Evolutionary conservation across 441 rosid genomes (phyloP).

Genomic region (Croton setiger): DNA sequence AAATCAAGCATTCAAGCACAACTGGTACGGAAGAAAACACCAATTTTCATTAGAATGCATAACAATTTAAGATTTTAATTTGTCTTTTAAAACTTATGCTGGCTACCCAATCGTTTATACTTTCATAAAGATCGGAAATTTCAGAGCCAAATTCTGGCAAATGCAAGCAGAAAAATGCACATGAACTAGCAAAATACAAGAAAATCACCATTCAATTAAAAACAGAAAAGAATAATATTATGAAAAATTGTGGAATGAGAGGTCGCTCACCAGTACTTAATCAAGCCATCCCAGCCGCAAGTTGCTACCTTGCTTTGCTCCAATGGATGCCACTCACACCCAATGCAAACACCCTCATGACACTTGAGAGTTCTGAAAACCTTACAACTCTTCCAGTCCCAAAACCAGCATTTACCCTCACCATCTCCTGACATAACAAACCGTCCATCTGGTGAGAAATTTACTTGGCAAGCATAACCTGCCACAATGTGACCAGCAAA

Average conservation of each 20-base stretch:
- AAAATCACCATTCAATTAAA: background rate
- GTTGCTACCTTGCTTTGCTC: conserved; percentile 99
- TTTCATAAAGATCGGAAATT: background rate
- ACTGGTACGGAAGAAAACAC: background rate
- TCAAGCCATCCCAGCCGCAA: conserved; percentile 99
- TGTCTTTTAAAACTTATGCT: background rate
- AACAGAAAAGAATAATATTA: background rate
- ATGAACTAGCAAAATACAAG: background rate
- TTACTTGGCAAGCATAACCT: conserved; percentile 98
- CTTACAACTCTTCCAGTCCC: conserved; percentile 99
- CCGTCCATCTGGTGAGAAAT: conserved; percentile 98
- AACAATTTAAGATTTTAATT: background rate
- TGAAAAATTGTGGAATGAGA: conserved; percentile 8
- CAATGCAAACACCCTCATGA: conserved; percentile 91
- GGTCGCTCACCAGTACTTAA: conserved; percentile 87
- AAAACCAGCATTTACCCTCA: conserved; percentile 98
- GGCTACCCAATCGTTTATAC: background rate
- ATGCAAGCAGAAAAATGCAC: background rate
- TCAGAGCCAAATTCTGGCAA: background rate
- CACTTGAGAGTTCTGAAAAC: conserved; percentile 90
- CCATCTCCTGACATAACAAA: conserved; percentile 99
- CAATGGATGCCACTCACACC: conserved; percentile 93
- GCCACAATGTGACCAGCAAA: conserved; percentile 94
- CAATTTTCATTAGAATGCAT: background rate
- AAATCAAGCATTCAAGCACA: background rate